Conservation (phyloP, 148 eudicot species). For the Polygonum aviculare region DNA sequence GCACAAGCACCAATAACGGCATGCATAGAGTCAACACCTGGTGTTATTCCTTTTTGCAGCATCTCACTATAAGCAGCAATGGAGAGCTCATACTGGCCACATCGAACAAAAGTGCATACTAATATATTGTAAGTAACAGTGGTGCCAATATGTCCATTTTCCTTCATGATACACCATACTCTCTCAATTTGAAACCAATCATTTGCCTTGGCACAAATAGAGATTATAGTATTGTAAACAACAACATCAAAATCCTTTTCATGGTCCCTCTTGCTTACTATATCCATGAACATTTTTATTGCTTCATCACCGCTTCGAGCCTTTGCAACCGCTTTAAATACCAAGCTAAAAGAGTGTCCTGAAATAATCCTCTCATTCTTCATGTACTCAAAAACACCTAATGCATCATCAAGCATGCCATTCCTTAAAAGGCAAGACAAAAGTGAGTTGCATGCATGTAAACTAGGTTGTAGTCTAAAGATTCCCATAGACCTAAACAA, state of each 20-base stretch:
- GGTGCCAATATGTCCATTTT: conserved; percentile 37
- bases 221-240: conserved; percentile 56
- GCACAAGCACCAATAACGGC: conserved; percentile 55
- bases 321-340: conserved; percentile 47
- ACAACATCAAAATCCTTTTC: conserved; percentile 37
- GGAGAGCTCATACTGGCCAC: conserved; percentile 52
- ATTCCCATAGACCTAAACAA: conserved; percentile 50
- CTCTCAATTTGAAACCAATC: conserved; percentile 42
- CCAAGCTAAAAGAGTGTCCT: conserved; percentile 52
- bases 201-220: conserved; percentile 42
- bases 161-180: conserved; percentile 45
- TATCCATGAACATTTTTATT: conserved; percentile 35
- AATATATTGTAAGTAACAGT: conserved; percentile 46
- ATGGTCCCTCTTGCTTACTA: conserved; percentile 21
- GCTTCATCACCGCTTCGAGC: conserved; percentile 34
- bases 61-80: conserved; percentile 61
- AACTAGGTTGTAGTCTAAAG: conserved; percentile 33
- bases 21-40: conserved; percentile 42
- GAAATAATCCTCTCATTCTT: conserved; percentile 28
- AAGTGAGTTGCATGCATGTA: conserved; percentile 60
- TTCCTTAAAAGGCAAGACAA: conserved; percentile 55
- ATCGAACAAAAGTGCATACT: conserved; percentile 53
- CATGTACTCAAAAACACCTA: conserved; percentile 44
- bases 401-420: conserved; percentile 35
- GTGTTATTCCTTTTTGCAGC: conserved; percentile 38